These are phyloP conservation scores for Eustoma russellianum DNA, from an alignment of 257 asterid species.

Conservation along the genomic window DNA sequence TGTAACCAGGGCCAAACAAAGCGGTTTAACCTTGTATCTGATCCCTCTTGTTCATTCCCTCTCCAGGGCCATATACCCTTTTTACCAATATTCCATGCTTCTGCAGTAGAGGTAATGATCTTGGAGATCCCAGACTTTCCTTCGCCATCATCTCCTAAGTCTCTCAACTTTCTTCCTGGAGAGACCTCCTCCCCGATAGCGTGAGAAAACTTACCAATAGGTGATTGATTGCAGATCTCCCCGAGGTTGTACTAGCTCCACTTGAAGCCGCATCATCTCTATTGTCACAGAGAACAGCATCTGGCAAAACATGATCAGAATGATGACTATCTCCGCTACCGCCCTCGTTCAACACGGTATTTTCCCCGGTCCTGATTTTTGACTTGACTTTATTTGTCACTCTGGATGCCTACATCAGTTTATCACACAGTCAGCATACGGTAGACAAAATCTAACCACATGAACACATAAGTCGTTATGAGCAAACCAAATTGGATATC, in stretches of 20 bases:
- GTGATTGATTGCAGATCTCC: constrained; percentile 58
- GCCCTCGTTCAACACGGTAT: constrained; percentile 41
- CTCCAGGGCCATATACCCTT: constrained; percentile 80
- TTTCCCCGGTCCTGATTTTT: constrained; percentile 59
- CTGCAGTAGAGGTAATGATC: constrained; percentile 67
- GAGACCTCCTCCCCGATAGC: constrained; percentile 27
- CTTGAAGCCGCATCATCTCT: constrained; percentile 85
- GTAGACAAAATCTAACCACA: constrained; percentile 5
- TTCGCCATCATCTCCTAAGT: constrained; percentile 70
- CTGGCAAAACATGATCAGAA: constrained; percentile 48
- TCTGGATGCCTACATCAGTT: constrained; percentile 59
- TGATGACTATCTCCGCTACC: constrained; percentile 56
- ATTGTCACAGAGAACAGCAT: constrained; percentile 32
- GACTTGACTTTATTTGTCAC: constrained; percentile 82
- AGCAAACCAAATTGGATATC: constrained; percentile 71
- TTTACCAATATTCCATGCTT: constrained; percentile 71
- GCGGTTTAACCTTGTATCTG: constrained; percentile 47
- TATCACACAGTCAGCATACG: constrained; percentile 23
- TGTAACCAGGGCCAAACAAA: constrained; percentile 72
- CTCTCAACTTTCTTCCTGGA: constrained; percentile 32
- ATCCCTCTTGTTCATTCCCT: constrained; percentile 54
- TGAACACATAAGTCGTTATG: constrained; percentile 4
- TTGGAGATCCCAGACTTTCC: constrained; percentile 60
- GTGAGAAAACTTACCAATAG: constrained; percentile 58
- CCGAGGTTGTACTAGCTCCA: constrained; percentile 77